Conservation (phyloP, 805 yeast species). For the Schwanniomyces polymorphus region DNA sequence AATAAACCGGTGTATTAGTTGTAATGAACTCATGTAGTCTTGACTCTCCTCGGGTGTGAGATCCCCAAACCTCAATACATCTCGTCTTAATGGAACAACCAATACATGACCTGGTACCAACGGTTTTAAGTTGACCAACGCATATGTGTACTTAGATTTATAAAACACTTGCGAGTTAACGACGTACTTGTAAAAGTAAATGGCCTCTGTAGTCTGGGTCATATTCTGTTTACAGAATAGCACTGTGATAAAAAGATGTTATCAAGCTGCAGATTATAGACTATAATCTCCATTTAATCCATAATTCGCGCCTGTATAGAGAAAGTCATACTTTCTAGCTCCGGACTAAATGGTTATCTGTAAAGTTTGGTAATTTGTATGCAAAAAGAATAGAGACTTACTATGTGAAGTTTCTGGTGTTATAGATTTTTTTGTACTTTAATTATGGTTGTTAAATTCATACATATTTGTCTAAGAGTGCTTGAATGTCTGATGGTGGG, state of each 20-base stretch:
- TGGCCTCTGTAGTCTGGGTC: slow-evolving; percentile 12
- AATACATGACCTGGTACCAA: slow-evolving; percentile 92
- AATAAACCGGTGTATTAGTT: slow-evolving; percentile 66
- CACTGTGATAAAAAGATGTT: no score
- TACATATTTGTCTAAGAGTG: background rate
- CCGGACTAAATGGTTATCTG: no score
- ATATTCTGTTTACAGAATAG: background rate
- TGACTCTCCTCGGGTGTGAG: slow-evolving; percentile 67
- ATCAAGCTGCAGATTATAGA: no score
- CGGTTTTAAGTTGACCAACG: slow-evolving; percentile 89
- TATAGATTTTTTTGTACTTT: no score
- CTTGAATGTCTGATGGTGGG: background rate
- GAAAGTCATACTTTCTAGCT: background rate
- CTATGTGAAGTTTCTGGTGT: no score
- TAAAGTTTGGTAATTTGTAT: no score
- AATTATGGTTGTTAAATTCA: background rate
- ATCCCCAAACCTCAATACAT: slow-evolving; percentile 64
- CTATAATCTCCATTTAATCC: background rate
- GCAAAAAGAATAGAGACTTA: no score
- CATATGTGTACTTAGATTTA: slow-evolving; percentile 67
- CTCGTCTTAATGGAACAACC: slow-evolving; percentile 73
- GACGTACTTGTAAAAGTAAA: slow-evolving; percentile 51
- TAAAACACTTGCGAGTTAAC: slow-evolving; percentile 61
- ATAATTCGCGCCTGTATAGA: background rate
- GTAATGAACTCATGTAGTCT: slow-evolving; percentile 80